These are phyloP conservation scores for Yamadazyma epiphylla DNA, from an alignment of 1,139 yeast species.

Conservation along the genomic window DNA sequence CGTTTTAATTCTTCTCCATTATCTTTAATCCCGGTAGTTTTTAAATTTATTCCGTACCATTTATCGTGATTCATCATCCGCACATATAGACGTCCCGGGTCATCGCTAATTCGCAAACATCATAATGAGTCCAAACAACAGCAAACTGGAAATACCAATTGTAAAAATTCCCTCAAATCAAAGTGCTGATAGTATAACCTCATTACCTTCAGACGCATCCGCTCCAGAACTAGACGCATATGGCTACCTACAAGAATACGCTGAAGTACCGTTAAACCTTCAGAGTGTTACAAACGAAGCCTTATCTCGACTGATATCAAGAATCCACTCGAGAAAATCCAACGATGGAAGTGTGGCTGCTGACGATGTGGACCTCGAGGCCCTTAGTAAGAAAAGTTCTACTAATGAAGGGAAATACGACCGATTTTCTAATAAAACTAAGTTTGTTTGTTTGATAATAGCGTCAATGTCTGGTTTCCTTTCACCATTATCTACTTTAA, in stretches of 20 bases:
- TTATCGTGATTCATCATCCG: too few species aligned
- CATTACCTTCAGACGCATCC: not conserved
- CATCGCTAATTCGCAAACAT: too few species aligned
- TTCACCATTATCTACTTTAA: constrained; percentile 40
- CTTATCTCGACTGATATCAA: constrained; percentile 12
- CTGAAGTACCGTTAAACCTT: constrained; percentile 14
- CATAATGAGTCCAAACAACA: not conserved
- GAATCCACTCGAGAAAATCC: constrained; percentile 15
- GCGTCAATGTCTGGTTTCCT: constrained; percentile 26
- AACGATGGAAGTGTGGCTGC: constrained; percentile 1
- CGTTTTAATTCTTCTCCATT: too few species aligned
- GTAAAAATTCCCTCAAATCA: not conserved
- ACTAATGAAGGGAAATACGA: constrained; percentile 7
- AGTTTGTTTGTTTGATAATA: constrained; percentile 12
- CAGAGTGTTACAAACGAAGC: constrained; percentile 17
- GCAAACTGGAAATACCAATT: not conserved
- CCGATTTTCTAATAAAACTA: constrained; percentile 9
- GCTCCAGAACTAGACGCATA: not conserved
- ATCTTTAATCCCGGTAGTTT: too few species aligned
- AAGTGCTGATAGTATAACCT: not conserved
- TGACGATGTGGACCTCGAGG: constrained; percentile 1
- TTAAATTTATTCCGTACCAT: too few species aligned
- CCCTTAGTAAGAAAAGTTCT: constrained; percentile 3
- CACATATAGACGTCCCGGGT: too few species aligned
- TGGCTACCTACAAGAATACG: constrained; percentile 4